Percentiles rank a stretch among this genome's conserved stretches.
phyloP scores from a whole-genome alignment of 495 filamentous ascomycete species.

The Aspergillus ostianus region DNA sequence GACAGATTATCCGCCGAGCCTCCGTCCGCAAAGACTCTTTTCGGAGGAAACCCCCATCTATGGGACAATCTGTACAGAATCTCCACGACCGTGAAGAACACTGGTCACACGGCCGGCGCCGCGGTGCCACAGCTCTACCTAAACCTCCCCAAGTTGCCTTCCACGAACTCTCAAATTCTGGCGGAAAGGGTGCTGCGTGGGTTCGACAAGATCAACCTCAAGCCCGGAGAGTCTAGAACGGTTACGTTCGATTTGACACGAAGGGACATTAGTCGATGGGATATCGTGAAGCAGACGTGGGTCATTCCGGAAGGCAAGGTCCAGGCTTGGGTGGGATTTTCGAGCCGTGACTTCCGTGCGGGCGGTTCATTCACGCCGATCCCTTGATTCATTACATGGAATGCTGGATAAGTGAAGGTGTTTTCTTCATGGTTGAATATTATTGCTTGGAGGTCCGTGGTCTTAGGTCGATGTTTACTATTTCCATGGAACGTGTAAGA shows the following conservation, averaged over 20 bases:
- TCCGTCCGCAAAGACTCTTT: neutral
- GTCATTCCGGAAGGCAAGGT: neutral
- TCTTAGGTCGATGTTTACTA: no score
- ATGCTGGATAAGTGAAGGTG: no score
- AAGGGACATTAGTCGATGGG: neutral
- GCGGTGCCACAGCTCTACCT: slow-evolving; percentile 1
- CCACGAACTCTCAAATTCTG: no score
- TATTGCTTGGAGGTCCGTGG: no score
- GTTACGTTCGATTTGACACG: neutral
- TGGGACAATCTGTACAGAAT: neutral
- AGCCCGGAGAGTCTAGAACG: neutral
- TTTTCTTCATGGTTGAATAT: no score
- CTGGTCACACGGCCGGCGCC: neutral
- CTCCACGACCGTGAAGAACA: neutral
- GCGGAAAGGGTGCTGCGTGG: neutral
- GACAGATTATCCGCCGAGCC: neutral
- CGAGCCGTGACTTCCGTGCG: neutral
- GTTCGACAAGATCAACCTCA: neutral
- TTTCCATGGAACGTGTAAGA: no score
- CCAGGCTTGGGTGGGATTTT: neutral
- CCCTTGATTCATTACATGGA: no score
- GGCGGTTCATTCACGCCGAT: no score
- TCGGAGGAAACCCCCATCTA: neutral
- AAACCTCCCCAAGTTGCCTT: neutral
- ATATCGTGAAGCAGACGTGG: neutral